Base-by-base conservation (phyloP, 306 rosid species). In the Oemleria cerasiformis region DNA sequence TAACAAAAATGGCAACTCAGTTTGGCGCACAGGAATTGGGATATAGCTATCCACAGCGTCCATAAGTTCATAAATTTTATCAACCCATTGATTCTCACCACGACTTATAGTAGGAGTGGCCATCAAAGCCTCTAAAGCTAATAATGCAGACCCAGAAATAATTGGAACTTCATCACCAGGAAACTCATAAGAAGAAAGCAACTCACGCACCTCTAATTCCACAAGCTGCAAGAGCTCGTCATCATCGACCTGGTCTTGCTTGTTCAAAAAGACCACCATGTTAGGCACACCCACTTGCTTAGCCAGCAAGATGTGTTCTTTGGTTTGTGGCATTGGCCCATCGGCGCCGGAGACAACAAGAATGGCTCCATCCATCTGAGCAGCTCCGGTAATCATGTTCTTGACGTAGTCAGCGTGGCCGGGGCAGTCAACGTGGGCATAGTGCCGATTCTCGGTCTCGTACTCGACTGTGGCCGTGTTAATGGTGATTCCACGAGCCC, bases 401-500 rank as follows among this genome's bases (percentile, higher is more conserved):
- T 88, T 88, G 39, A 88, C 95, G 53, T 88, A 88, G 5, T 88
- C 95, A 12, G 95, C 95, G 77, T 88, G 95, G 38, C 95, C 95
- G 12, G 94, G 94, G 76, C 94, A 88, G 87, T 88, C 94, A 2
- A 88, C 91, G 74, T 88, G 94, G 36, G 94, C 96, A 73, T 90
- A 90, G 80, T 90, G 97, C 19, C 97, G 90, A 55, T n/a, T 91
- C 85, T 85, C 92, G 4, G 97, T 91, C 79, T 91, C 97, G 80
- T 91, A 91, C 74, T 91, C 97, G 19, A 91, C 97, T 16, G 95
- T 88, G 84, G 97, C 97, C n/a, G 97, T 91, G 67, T 91, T 91
- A 60, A 91, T 91, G 62, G 97, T 91, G 77, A 91, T 91, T 2
- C 97, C 97, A 14, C 95, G 95, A n/a, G 97, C 97, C 2, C 92